Evolutionary conservation across 2,329 filamentous ascomycete species (phyloP).

Genomic region (Rhexocercosporidium sp.): DNA sequence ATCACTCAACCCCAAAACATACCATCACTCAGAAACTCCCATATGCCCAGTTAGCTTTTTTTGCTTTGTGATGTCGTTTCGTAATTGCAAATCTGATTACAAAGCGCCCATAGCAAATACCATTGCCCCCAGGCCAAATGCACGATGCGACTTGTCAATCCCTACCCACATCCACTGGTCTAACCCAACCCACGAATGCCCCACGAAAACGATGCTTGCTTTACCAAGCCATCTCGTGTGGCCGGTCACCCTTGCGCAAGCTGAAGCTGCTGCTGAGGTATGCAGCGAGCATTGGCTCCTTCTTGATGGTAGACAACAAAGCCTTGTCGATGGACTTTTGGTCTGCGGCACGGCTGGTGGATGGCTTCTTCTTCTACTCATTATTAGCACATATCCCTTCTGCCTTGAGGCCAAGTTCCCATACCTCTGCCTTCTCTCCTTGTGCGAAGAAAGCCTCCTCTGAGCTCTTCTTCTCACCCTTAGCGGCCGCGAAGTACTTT

Average conservation of each 20-base stretch:
- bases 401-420: slow-evolving; percentile 41
- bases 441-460: slow-evolving; percentile 99
- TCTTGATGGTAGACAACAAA: slow-evolving; percentile 95
- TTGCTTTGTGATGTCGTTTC: slow-evolving; percentile 41
- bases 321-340: slow-evolving; percentile 99
- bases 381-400: slow-evolving; percentile 26
- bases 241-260: slow-evolving; percentile 99
- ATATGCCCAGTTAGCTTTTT: not conserved
- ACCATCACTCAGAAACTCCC: slow-evolving; percentile 10
- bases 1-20: slow-evolving; percentile 10
- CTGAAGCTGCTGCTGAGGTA: slow-evolving; percentile 97
- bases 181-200: slow-evolving; percentile 38
- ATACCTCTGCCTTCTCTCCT: slow-evolving; percentile 95
- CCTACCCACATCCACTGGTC: slow-evolving; percentile 51
- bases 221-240: slow-evolving; percentile 99
- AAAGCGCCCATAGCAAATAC: slow-evolving; percentile 44
- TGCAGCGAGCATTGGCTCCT: slow-evolving; percentile 90
- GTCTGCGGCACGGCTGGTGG: slow-evolving; percentile 89
- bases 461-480: slow-evolving; percentile 90
- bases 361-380: slow-evolving; percentile 92
- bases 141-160: slow-evolving; percentile 63
- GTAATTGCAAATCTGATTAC: slow-evolving; percentile 46
- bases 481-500: slow-evolving; percentile 97
- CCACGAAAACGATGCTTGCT: slow-evolving; percentile 38
- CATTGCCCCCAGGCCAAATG: slow-evolving; percentile 69